Evolutionary conservation across 805 yeast genomes (phyloP), one percentile per base, ranked within the genome.

Genomic region (Starmerella cellae): DNA sequence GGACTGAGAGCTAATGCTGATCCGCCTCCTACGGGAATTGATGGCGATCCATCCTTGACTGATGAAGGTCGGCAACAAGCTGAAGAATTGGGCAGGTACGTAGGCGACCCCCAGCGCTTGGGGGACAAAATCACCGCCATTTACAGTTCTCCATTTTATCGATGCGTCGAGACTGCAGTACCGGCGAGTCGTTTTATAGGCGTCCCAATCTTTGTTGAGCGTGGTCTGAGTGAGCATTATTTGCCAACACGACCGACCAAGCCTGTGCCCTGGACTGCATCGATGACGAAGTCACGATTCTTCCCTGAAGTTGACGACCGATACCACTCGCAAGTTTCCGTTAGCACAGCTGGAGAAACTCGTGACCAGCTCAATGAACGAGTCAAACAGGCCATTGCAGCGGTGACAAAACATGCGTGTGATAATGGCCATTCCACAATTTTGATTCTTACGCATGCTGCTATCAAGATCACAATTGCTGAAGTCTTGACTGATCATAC

Each of bases 201-300:
- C 4, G 52, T 81, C 28, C 73, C 75, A 11, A 71, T 87, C 10
- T 68, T 63, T 38, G 60, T 82, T 4, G 98, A 91, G 53, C 63
- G 77, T 41, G 97, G 96, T 1, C 68, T 88, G 21, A 93, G 95
- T 19, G 96, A 91, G 62, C 85, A 95, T 94, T 88, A 81, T 56
- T 73, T 74, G 53, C 75, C 74, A n/a, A 73, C 73, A 35, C 66
- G 95, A 53, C 66, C 66, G 1, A 65, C 74, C 13, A 74, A 81
- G 46, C 94, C 96, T 2, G 63, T 47, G 13, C 58, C 58, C 13
- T 37, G 39, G 42, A 24, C 48, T 13, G 45, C 41, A 9, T 37
- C 31, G 8, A 36, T 16, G 9, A 65, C 84, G 51, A 59, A 65
- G 31, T 55, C 60, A 32, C 74, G 73, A 47, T 5, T 31, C 16